Evolutionary conservation across 345 rosid species (phyloP).

Genomic region (Gossypium rotundifolium): DNA sequence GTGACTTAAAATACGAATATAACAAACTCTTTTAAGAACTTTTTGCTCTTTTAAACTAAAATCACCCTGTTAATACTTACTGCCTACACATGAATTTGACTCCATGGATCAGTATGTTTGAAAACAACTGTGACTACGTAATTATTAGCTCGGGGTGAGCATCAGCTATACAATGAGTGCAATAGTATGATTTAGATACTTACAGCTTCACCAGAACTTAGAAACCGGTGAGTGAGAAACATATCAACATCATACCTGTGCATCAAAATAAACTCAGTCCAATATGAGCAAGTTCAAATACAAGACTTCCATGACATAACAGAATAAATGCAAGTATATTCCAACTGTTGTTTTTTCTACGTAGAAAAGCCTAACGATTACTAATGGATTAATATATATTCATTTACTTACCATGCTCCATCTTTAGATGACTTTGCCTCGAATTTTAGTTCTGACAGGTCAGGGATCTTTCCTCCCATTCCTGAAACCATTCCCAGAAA

Average conservation of each 20-base stretch:
- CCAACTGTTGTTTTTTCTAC: neutral
- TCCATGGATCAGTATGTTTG: neutral
- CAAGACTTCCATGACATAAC: neutral
- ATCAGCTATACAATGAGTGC: neutral
- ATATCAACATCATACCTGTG: conserved; percentile 64
- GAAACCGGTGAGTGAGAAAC: conserved; percentile 44
- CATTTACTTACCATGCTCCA: conserved; percentile 51
- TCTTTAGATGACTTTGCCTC: conserved; percentile 73
- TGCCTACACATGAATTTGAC: neutral
- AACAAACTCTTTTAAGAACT: neutral
- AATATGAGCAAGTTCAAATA: neutral
- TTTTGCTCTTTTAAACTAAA: neutral
- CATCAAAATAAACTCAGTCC: conserved; percentile 8
- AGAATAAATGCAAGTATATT: neutral
- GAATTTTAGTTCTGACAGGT: conserved; percentile 40
- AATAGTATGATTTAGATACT: conserved; percentile 22
- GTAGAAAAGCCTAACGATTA: neutral
- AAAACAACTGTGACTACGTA: neutral
- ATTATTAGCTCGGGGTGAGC: neutral
- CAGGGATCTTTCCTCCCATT: conserved; percentile 30
- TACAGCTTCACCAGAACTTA: conserved; percentile 54
- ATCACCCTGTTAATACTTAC: neutral
- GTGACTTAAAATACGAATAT: conserved; percentile 8
- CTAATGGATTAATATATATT: neutral
- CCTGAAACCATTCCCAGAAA: conserved; percentile 1